A percentile compares a stretch with the other conserved stretches of the same genome.
Evolutionary conservation across 2,329 filamentous ascomycete species (phyloP).

Genomic region (Colletotrichum liaoningense): DNA sequence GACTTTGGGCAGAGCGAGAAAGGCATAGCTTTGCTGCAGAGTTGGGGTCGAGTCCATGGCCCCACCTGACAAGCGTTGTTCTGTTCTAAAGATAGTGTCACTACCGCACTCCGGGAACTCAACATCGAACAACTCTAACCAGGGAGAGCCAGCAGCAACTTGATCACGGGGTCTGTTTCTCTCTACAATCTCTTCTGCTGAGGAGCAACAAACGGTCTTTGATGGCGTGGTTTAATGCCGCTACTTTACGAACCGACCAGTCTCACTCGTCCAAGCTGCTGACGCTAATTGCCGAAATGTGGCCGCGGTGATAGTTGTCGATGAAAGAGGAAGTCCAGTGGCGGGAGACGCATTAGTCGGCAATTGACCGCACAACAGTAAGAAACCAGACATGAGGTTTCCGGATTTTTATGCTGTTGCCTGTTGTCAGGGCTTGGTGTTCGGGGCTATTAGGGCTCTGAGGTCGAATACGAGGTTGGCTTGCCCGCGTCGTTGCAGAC

Average conservation of each 20-base stretch:
- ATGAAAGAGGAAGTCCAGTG: background rate
- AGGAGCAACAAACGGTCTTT: slow-evolving; percentile 3
- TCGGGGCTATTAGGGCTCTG: background rate
- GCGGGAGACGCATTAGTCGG: slow-evolving; percentile 10
- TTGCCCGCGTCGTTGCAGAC: slow-evolving; percentile 9
- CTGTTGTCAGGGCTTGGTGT: slow-evolving; percentile 11
- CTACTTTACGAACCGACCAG: slow-evolving; percentile 15
- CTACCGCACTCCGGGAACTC: background rate
- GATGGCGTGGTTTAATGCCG: background rate
- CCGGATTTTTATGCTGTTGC: slow-evolving; percentile 28
- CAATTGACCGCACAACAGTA: background rate
- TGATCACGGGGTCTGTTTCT: background rate
- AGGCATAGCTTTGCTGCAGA: background rate
- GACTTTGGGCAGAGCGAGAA: background rate
- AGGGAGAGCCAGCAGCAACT: slow-evolving; percentile 8
- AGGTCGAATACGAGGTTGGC: slow-evolving; percentile 27
- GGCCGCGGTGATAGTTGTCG: background rate
- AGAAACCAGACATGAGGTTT: background rate
- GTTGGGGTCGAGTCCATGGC: background rate
- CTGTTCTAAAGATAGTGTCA: slow-evolving; percentile 26
- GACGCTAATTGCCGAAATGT: background rate
- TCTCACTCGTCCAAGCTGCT: background rate
- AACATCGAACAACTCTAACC: slow-evolving; percentile 6
- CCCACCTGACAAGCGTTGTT: slow-evolving; percentile 4
- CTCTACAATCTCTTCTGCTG: background rate